phyloP scores from a whole-genome alignment of 371 early-diverging fungal species.

The Lichtheimia ornata region DNA sequence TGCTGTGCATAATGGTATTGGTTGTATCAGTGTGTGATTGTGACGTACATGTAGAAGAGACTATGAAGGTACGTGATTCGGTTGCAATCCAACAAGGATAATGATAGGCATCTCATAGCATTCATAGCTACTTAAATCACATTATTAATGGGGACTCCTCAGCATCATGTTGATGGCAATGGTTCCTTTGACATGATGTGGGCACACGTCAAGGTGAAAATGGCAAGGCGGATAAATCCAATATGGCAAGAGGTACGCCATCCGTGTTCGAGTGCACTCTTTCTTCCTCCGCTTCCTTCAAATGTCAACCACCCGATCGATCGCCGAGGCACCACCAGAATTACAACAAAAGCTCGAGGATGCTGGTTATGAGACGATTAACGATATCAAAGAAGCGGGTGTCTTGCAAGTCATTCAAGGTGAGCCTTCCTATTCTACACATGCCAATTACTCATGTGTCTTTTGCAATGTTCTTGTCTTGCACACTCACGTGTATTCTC shows the following conservation, averaged over 20 bases:
- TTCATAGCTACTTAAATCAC: too few relatives aligned
- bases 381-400: conserved; percentile 20
- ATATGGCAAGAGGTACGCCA: not conserved
- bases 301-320: not conserved
- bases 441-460: not conserved
- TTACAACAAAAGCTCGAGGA: conserved; percentile 24
- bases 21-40: too few relatives aligned
- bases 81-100: too few relatives aligned
- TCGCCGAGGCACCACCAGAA: conserved; percentile 5
- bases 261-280: not conserved
- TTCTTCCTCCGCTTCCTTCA: not conserved
- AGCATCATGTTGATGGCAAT: too few relatives aligned
- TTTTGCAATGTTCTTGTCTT: not conserved
- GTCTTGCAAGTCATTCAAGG: conserved; percentile 25
- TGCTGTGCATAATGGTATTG: too few relatives aligned
- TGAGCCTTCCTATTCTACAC: conserved; percentile 7
- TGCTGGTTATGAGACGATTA: conserved; percentile 28
- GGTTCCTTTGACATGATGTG: too few relatives aligned
- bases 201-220: not conserved
- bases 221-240: not conserved
- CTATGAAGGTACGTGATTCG: too few relatives aligned
- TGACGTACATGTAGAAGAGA: too few relatives aligned
- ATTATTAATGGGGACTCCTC: too few relatives aligned
- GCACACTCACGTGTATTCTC: not conserved
- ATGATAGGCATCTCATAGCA: too few relatives aligned